Base-by-base conservation (phyloP, 2,329 filamentous ascomycete genomes). In the Aspergillus niger region DNA sequence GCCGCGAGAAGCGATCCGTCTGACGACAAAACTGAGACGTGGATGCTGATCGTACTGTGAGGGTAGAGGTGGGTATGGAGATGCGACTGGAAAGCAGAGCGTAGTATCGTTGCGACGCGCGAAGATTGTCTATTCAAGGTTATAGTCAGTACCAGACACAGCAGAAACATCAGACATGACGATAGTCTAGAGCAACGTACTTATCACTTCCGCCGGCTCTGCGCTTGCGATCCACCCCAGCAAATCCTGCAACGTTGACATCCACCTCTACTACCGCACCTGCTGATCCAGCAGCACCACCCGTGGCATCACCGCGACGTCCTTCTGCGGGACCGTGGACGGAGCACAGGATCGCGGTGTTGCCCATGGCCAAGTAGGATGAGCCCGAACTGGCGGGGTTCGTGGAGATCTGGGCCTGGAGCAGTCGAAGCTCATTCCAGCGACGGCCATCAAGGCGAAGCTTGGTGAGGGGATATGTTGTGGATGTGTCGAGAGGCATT, bases 401-500 rank as follows among this genome's bases (percentile, higher is more conserved):
- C 1, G 92, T 97, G 63, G 90, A 91, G 73, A 99, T 92, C 78
- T 96, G 91, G 51, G 91, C 94, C 72, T 92, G 88, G 54, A 97
- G 85, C 7, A 91, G 88, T 28, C 95, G 92, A 41, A 99, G 86
- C 77, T 99, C 95, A 80, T 99, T 98, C 95, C 95, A 99, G 69
- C 95, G 88, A 63, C 95, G 89, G 63, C 91, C 90, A 73, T 90
- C 94, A 66, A 91, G 88, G 72, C 90, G 89, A 64, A 93, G 84
- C 57, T 95, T 89, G 63, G 92, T 92, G 63, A 97, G 86, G 53
- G 88, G 87, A 82, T 97, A 98, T 63, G 91, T 92, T 55, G 91
- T 92, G 11, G 91, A 94, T 7, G 92, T 97, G 79, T 97, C 94
- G 76, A 98, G 91, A 60, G 94, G 93, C 94, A 97, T 97, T 68